Conservation (phyloP, 2,329 filamentous ascomycete genomes). For the Colletotrichum sp. region DNA sequence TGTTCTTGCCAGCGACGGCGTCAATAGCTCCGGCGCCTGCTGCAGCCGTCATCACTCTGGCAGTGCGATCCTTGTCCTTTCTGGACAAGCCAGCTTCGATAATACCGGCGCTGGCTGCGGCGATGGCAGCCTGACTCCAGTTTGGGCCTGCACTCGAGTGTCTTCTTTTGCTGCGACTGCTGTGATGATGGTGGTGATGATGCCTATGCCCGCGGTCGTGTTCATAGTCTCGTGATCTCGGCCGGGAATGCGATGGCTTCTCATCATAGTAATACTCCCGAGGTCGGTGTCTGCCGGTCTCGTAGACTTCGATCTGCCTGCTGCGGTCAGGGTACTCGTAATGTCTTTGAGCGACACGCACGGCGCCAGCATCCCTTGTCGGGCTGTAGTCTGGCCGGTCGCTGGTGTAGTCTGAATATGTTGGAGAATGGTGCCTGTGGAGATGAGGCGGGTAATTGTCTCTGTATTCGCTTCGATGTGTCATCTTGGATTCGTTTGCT, state of each 20-base stretch:
- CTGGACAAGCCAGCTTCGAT: constrained; percentile 2
- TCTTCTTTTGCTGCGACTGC: background rate
- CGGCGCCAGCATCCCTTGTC: background rate
- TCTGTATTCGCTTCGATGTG: background rate
- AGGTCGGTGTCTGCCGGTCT: background rate
- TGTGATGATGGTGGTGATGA: background rate
- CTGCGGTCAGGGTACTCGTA: background rate
- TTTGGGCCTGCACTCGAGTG: background rate
- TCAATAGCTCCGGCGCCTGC: constrained; percentile 5
- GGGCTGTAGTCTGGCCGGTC: background rate
- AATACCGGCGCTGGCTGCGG: constrained; percentile 9
- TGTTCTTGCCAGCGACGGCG: background rate
- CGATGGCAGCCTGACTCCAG: constrained; percentile 6
- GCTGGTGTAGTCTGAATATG: background rate
- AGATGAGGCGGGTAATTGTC: background rate
- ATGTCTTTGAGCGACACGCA: background rate
- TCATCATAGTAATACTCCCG: background rate
- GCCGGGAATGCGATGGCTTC: background rate
- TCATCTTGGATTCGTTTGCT: background rate
- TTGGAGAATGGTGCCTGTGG: background rate
- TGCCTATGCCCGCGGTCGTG: background rate
- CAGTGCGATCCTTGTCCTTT: background rate
- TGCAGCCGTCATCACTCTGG: constrained; percentile 8
- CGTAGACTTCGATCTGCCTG: background rate
- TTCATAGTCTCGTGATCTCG: background rate